phyloP scores from a whole-genome alignment of 495 filamentous ascomycete species.

The Halenospora varia region DNA sequence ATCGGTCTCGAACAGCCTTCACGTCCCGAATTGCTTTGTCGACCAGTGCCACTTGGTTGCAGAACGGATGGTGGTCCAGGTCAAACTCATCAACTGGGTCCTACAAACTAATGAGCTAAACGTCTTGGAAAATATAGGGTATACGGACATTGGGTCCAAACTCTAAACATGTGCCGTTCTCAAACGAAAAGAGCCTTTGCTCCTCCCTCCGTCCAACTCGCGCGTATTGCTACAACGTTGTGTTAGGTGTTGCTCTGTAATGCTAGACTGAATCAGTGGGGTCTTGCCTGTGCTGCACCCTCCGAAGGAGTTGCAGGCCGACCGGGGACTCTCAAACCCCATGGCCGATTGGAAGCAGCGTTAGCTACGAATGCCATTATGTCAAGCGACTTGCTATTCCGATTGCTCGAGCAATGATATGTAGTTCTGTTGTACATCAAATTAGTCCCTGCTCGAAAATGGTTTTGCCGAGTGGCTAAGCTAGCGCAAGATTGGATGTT shows the following conservation, averaged over 20 bases:
- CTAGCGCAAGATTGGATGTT: no score
- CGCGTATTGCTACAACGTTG: slow-evolving; percentile 7
- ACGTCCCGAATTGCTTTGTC: slow-evolving; percentile 17
- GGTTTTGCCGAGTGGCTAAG: no score
- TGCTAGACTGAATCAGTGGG: not conserved
- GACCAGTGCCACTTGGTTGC: slow-evolving; percentile 14
- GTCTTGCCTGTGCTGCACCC: slow-evolving; percentile 17
- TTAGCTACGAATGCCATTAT: no score
- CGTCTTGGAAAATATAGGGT: not conserved
- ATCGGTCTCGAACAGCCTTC: slow-evolving; percentile 2
- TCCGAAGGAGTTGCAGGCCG: slow-evolving; percentile 19
- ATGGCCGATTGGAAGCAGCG: no score
- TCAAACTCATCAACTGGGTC: slow-evolving; percentile 18
- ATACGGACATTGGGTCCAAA: slow-evolving; percentile 21
- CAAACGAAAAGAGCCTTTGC: slow-evolving; percentile 8
- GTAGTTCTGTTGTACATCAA: no score
- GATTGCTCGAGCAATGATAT: no score
- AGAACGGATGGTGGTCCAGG: slow-evolving; percentile 8
- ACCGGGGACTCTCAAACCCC: slow-evolving; percentile 21
- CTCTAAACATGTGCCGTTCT: slow-evolving; percentile 19
- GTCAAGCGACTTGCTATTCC: no score
- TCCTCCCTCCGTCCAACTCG: slow-evolving; percentile 4
- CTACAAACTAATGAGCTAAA: slow-evolving; percentile 15
- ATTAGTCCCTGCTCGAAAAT: no score
- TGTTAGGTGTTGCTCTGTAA: not conserved